Evolutionary conservation across 345 rosid genomes (phyloP).

Genomic region (Corchorus olitorius): DNA sequence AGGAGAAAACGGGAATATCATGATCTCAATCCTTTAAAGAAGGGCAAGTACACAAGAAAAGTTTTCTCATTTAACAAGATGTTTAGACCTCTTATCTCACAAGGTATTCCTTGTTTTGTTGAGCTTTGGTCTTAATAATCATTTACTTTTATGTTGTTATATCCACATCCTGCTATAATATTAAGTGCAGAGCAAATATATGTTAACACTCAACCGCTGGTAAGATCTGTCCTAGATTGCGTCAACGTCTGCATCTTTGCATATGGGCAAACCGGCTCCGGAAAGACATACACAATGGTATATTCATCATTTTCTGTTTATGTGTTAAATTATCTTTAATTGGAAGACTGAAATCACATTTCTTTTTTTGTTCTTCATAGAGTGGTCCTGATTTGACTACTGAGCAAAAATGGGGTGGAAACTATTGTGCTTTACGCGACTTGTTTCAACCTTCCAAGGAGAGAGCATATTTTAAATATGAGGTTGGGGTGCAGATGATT

Average conservation of each 20-base stretch:
- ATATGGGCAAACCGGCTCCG: constrained; percentile 99
- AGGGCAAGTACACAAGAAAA: constrained; percentile 85
- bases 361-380: constrained; percentile 37
- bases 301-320: neutral
- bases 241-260: constrained; percentile 95
- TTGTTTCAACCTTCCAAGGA: constrained; percentile 77
- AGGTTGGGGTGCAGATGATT: constrained; percentile 97
- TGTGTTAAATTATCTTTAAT: neutral
- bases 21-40: constrained; percentile 86
- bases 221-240: constrained; percentile 92
- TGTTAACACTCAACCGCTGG: constrained; percentile 70
- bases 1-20: constrained; percentile 94
- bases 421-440: constrained; percentile 87
- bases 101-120: constrained; percentile 47
- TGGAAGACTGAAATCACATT: constrained; percentile 57
- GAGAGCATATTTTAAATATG: constrained; percentile 69
- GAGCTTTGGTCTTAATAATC: neutral
- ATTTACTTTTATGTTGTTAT: neutral
- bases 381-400: constrained; percentile 86
- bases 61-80: constrained; percentile 88
- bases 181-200: constrained; percentile 75
- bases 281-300: constrained; percentile 99
- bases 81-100: constrained; percentile 68
- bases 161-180: neutral
- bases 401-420: constrained; percentile 91